Conservation (phyloP, 176 grass and related monocot species). For the Elymus sibiricus region DNA sequence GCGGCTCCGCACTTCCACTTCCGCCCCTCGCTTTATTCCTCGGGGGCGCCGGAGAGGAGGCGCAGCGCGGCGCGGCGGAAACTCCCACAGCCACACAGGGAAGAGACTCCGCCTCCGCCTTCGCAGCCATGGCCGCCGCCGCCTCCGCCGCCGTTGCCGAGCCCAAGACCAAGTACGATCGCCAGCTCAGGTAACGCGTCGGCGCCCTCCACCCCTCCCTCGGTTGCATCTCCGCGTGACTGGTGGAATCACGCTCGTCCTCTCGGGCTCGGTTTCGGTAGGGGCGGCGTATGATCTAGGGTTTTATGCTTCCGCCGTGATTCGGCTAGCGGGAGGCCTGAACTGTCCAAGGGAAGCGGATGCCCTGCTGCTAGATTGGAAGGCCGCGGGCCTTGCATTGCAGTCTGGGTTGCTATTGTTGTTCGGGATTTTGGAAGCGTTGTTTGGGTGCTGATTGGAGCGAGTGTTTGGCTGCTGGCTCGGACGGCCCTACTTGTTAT, state of each 20-base stretch:
- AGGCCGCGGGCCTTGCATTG: slow-evolving; percentile 2
- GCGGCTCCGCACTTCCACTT: not conserved
- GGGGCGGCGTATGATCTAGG: not conserved
- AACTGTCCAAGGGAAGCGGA: not conserved
- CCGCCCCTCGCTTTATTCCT: slow-evolving; percentile 27
- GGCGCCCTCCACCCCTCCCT: not conserved
- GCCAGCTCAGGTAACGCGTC: slow-evolving; percentile 62
- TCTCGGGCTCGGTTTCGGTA: not conserved
- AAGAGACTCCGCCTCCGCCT: not conserved
- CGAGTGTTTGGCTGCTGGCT: not conserved
- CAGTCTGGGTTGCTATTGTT: not conserved
- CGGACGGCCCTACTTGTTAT: not conserved
- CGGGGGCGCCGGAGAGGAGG: slow-evolving; percentile 13
- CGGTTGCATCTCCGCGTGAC: not conserved
- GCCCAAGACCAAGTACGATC: slow-evolving; percentile 77
- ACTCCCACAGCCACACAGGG: not conserved
- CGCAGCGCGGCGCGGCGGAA: not conserved
- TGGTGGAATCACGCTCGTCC: not conserved
- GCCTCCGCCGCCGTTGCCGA: slow-evolving; percentile 32
- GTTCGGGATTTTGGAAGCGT: not conserved
- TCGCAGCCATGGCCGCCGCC: slow-evolving; percentile 44
- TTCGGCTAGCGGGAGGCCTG: not conserved
- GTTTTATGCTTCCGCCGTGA: slow-evolving; percentile 15
- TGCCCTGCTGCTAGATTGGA: not conserved
- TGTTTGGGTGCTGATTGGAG: not conserved